phyloP scores from a whole-genome alignment of 345 rosid species.

The Clarkia xantiana region DNA sequence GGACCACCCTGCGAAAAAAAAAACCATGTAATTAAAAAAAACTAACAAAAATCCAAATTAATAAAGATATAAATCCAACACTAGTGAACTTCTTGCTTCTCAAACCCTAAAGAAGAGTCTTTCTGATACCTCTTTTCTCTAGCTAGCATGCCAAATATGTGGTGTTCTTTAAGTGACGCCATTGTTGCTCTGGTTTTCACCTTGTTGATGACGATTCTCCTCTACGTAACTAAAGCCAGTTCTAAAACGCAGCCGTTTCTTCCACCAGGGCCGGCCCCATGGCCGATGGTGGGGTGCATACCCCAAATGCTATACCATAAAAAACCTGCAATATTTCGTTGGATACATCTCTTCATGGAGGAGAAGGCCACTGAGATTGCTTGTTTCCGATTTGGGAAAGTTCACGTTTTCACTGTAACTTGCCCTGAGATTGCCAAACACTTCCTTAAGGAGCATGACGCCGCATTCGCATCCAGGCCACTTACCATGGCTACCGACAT shows the following conservation, averaged over 20 bases:
- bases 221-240: too few species aligned
- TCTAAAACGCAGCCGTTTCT: background rate
- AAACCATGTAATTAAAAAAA: too few species aligned
- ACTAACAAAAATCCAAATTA: too few species aligned
- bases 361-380: constrained; percentile 18
- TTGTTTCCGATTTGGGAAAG: constrained; percentile 22
- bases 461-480: constrained; percentile 10
- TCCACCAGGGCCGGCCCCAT: constrained; percentile 13
- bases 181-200: too few species aligned
- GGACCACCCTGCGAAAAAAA: too few species aligned
- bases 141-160: too few species aligned
- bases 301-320: constrained; percentile 12
- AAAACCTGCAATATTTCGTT: constrained; percentile 15
- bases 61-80: too few species aligned
- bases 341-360: constrained; percentile 16
- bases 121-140: too few species aligned
- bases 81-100: too few species aligned
- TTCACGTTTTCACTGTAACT: constrained; percentile 4
- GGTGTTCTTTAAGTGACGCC: too few species aligned
- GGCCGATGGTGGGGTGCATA: constrained; percentile 27
- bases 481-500: constrained; percentile 3
- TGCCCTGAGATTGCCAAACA: constrained; percentile 13
- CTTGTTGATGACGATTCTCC: too few species aligned
- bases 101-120: too few species aligned
- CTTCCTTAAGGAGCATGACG: constrained; percentile 14